These are phyloP conservation scores for Sporothrix brasiliensis DNA, from an alignment of 2,329 filamentous ascomycete species.

Conservation along the genomic window DNA sequence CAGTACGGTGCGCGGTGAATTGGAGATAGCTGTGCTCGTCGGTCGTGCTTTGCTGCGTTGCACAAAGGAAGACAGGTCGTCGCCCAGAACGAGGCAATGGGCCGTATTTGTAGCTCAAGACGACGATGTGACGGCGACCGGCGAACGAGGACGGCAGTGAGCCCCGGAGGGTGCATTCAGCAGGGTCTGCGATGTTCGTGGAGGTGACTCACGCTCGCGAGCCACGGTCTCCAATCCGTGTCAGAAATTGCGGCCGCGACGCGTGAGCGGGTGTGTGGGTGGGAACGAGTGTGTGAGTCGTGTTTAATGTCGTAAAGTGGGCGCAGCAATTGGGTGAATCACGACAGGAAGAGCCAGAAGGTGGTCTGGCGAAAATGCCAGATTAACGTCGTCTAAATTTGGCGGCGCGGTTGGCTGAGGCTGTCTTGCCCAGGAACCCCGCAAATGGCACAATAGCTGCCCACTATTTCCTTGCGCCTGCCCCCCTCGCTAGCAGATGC, in stretches of 20 bases:
- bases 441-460: conserved; percentile 29
- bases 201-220: conserved; percentile 28
- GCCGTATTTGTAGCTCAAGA: background rate
- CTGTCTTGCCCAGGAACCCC: conserved; percentile 14
- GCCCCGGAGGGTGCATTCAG: conserved; percentile 32
- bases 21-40: background rate
- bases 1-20: background rate
- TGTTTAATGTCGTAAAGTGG: background rate
- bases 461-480: conserved; percentile 15
- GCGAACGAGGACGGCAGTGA: conserved; percentile 21
- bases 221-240: background rate
- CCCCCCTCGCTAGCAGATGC: background rate
- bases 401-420: conserved; percentile 13
- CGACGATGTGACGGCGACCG: conserved; percentile 19
- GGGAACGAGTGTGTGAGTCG: background rate
- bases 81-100: background rate
- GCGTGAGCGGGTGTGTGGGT: background rate
- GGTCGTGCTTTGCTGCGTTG: background rate
- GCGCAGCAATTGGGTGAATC: conserved; percentile 11
- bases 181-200: background rate
- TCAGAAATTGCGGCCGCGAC: background rate
- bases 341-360: background rate
- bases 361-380: conserved; percentile 2
- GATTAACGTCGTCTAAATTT: conserved; percentile 12
- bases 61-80: background rate